Evolutionary conservation across 2,329 filamentous ascomycete genomes (phyloP).

Genomic region (Canariomyces notabilis): DNA sequence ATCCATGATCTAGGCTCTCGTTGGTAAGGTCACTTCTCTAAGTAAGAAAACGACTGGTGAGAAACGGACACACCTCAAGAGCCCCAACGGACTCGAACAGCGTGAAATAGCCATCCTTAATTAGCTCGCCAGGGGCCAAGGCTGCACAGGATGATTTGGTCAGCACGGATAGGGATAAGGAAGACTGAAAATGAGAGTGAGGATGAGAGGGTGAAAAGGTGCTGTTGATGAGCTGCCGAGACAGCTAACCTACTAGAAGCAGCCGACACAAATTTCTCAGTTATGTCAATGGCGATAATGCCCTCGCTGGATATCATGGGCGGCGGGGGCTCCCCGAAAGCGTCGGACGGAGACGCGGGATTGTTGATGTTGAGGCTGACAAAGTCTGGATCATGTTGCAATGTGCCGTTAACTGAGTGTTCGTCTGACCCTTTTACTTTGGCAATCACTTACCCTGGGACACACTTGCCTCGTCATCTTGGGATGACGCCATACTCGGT

Average conservation of each 20-base stretch:
- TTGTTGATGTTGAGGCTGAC: constrained; percentile 22
- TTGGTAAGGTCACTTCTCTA: constrained; percentile 3
- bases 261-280: constrained; percentile 49
- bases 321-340: constrained; percentile 26
- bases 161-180: constrained; percentile 20
- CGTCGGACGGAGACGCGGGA: constrained; percentile 24
- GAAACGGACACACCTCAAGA: constrained; percentile 57
- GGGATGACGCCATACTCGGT: constrained; percentile 1
- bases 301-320: constrained; percentile 42
- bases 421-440: background rate
- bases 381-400: constrained; percentile 14
- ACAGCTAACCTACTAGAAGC: constrained; percentile 40
- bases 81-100: constrained; percentile 91
- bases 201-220: too few species aligned
- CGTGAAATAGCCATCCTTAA: constrained; percentile 93
- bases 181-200: too few species aligned
- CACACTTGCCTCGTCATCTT: constrained; percentile 7
- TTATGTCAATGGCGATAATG: constrained; percentile 54
- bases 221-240: too few species aligned
- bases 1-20: constrained; percentile 77
- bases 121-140: constrained; percentile 71
- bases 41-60: background rate
- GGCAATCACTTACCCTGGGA: constrained; percentile 12
- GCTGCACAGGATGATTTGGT: constrained; percentile 42
- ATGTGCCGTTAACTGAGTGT: constrained; percentile 3